Conservation (phyloP, 2,329 filamentous ascomycete species). For the Lachnellula willkommii region DNA sequence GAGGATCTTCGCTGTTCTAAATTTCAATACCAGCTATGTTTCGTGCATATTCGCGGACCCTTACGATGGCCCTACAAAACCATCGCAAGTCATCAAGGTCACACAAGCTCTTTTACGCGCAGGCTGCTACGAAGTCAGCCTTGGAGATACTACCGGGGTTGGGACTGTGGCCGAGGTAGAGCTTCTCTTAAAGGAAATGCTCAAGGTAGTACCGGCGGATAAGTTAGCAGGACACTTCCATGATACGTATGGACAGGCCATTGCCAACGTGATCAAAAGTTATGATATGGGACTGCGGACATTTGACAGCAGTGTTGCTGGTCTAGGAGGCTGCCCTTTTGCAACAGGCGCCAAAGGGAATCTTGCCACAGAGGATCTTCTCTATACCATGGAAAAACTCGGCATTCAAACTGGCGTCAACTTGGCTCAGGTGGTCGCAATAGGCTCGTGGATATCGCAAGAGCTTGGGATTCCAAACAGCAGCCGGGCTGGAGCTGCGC, state of each 20-base stretch:
- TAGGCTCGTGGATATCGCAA: constrained; percentile 66
- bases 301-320: constrained; percentile 75
- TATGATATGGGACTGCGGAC: constrained; percentile 72
- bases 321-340: constrained; percentile 79
- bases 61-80: too few species aligned
- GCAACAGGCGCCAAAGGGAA: constrained; percentile 83
- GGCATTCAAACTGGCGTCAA: constrained; percentile 72
- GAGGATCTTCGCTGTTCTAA: too few species aligned
- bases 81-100: constrained; percentile 34
- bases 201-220: constrained; percentile 31
- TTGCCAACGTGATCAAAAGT: constrained; percentile 72
- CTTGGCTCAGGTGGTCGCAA: constrained; percentile 58
- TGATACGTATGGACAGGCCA: constrained; percentile 79
- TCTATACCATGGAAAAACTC: constrained; percentile 69
- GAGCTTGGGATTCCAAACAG: constrained; percentile 46
- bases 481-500: too few species aligned
- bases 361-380: constrained; percentile 77
- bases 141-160: constrained; percentile 61
- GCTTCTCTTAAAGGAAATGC: too few species aligned
- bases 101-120: constrained; percentile 48
- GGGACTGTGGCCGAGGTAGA: constrained; percentile 37
- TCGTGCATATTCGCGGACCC: too few species aligned
- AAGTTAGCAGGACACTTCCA: constrained; percentile 82
- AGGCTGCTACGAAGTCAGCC: constrained; percentile 62
- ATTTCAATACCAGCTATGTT: too few species aligned